Percentiles rank a stretch among this genome's conserved stretches.
These are phyloP conservation scores for Davidsoniella virescens DNA, from an alignment of 2,329 filamentous ascomycete genomes.

Conservation along the genomic window DNA sequence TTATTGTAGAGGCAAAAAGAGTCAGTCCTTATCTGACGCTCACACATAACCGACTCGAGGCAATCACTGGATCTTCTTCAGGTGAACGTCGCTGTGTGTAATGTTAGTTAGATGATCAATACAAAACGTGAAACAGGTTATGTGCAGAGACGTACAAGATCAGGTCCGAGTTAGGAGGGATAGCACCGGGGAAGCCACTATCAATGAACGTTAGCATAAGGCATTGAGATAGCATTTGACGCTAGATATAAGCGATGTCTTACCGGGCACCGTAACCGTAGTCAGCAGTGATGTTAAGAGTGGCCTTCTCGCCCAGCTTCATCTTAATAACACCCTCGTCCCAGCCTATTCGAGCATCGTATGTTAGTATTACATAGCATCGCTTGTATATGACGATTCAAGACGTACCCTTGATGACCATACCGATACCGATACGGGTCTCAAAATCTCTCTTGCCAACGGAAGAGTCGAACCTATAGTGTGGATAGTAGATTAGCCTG, in stretches of 20 bases:
- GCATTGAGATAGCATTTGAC: neutral
- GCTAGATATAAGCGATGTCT: conserved; percentile 17
- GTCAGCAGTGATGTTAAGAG: conserved; percentile 62
- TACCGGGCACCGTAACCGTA: conserved; percentile 48
- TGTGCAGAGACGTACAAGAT: conserved; percentile 55
- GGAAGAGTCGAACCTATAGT: conserved; percentile 72
- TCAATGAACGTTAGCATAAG: conserved; percentile 6
- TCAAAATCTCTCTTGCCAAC: conserved; percentile 60
- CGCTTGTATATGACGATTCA: no score
- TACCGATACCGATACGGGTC: conserved; percentile 62
- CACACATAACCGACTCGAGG: neutral
- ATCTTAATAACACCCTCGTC: conserved; percentile 74
- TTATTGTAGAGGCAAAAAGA: no score
- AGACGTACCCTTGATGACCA: conserved; percentile 66
- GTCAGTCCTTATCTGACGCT: no score
- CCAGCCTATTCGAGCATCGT: conserved; percentile 41
- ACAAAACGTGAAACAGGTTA: neutral
- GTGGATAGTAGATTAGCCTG: neutral
- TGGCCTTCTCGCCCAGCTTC: conserved; percentile 81
- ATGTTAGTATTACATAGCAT: neutral
- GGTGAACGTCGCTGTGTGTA: conserved; percentile 45
- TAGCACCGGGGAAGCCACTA: conserved; percentile 64
- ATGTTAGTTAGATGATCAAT: conserved; percentile 9
- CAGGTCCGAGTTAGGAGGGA: conserved; percentile 58
- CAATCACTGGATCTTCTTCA: conserved; percentile 42